Conservation (phyloP, 1,284 basidiomycete genomes). For the Termitomyces sp. region DNA sequence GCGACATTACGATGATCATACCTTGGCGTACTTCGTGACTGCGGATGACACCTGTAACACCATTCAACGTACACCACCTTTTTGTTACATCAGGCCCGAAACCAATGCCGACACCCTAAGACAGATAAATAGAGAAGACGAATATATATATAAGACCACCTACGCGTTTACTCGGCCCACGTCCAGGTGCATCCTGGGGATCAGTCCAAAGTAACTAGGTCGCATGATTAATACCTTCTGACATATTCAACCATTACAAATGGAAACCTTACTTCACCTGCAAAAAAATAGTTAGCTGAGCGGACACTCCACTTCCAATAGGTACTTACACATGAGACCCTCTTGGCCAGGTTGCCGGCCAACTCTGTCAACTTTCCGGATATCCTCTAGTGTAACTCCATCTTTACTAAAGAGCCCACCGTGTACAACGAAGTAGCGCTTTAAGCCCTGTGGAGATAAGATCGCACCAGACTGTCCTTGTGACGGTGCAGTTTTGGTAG, state of each 20-base stretch:
- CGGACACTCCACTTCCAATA: not conserved
- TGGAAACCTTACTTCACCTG: conserved; percentile 48
- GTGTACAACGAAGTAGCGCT: conserved; percentile 95
- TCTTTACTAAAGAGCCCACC: conserved; percentile 96
- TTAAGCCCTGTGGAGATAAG: conserved; percentile 77
- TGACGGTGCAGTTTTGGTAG: conserved; percentile 55
- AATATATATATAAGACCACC: conserved; percentile 21
- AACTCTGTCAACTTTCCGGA: conserved; percentile 83
- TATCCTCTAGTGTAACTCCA: conserved; percentile 88
- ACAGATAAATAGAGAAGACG: not conserved
- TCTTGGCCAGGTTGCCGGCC: conserved; percentile 92
- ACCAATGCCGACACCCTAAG: conserved; percentile 84
- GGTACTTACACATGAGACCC: conserved; percentile 84
- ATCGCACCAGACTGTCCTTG: conserved; percentile 48
- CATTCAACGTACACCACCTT: conserved; percentile 85
- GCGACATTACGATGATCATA: conserved; percentile 25
- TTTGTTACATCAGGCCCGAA: conserved; percentile 94
- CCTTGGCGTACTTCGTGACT: conserved; percentile 97
- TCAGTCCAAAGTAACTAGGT: conserved; percentile 82
- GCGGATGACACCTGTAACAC: conserved; percentile 85
- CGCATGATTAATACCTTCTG: not conserved
- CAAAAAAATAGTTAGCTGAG: conserved; percentile 9
- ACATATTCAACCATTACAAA: conserved; percentile 18
- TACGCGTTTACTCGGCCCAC: conserved; percentile 94
- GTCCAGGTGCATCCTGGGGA: conserved; percentile 86